Conservation (phyloP, 139 green algal genomes). For the Tetraselmis chui region DNA sequence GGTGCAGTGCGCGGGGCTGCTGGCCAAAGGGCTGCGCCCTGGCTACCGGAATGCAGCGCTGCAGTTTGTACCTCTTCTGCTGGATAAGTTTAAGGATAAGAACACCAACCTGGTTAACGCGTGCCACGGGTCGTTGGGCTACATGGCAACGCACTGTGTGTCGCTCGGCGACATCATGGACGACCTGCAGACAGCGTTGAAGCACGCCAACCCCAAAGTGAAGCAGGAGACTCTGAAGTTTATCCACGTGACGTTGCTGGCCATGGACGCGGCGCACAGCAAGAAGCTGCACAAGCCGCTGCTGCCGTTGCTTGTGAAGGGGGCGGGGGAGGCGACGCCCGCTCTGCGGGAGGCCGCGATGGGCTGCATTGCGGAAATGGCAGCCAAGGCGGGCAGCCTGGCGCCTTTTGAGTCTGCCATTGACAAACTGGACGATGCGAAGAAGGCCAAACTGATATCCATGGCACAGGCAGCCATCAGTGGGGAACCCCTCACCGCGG, state of each 20-base stretch:
- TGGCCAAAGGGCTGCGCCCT: slow-evolving; percentile 62
- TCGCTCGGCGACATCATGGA: slow-evolving; percentile 62
- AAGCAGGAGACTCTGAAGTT: slow-evolving; percentile 55
- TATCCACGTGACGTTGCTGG: slow-evolving; percentile 27
- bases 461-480: slow-evolving; percentile 43
- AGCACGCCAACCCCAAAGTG: slow-evolving; percentile 75
- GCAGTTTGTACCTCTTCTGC: slow-evolving; percentile 35
- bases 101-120: slow-evolving; percentile 60
- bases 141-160: slow-evolving; percentile 60
- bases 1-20: slow-evolving; percentile 37
- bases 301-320: slow-evolving; percentile 53
- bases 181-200: slow-evolving; percentile 46
- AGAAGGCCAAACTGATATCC: slow-evolving; percentile 73
- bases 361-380: slow-evolving; percentile 57
- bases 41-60: slow-evolving; percentile 44
- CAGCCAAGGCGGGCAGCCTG: slow-evolving; percentile 42
- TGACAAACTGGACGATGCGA: slow-evolving; percentile 58
- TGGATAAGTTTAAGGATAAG: slow-evolving; percentile 91
- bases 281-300: slow-evolving; percentile 28
- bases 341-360: slow-evolving; percentile 65
- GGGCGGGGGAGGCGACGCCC: slow-evolving; percentile 55
- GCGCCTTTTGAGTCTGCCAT: neutral
- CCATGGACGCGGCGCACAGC: slow-evolving; percentile 28
- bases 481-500: neutral
- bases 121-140: slow-evolving; percentile 45